Percentiles rank a stretch among this genome's conserved stretches.
phyloP scores from a whole-genome alignment of 768 basidiomycete species.

The Phlegmacium glaucopus region DNA sequence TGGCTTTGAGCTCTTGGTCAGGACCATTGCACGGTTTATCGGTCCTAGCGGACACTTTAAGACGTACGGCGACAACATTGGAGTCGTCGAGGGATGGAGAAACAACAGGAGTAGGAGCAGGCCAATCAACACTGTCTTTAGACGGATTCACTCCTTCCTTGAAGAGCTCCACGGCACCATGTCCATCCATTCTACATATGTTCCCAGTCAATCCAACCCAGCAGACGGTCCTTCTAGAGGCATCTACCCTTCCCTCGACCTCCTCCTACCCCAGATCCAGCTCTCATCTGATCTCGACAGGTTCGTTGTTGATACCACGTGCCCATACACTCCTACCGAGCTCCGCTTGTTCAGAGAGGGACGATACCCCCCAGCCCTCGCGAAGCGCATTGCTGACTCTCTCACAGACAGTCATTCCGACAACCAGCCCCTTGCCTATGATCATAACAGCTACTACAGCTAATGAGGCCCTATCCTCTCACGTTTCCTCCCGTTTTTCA shows the following conservation, averaged over 20 bases:
- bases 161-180: neutral
- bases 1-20: constrained; percentile 35
- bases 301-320: neutral
- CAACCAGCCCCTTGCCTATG: too few relatives aligned
- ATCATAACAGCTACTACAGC: too few relatives aligned
- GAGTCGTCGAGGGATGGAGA: constrained; percentile 35
- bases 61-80: constrained; percentile 32
- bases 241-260: constrained; percentile 5
- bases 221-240: constrained; percentile 28
- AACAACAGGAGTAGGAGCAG: constrained; percentile 23
- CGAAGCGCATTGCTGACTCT: neutral
- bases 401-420: too few relatives aligned
- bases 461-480: too few relatives aligned
- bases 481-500: too few relatives aligned
- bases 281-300: constrained; percentile 14
- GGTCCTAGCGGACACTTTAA: constrained; percentile 11
- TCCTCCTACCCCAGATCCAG: constrained; percentile 18
- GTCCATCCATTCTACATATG: constrained; percentile 17
- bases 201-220: constrained; percentile 22
- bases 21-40: neutral
- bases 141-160: constrained; percentile 5
- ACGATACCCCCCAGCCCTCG: neutral
- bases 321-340: neutral
- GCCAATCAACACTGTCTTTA: constrained; percentile 20
- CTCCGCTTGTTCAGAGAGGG: neutral